Evolutionary conservation across 164 flowering plant genomes (phyloP).

Genomic region (Vitis amurensis): DNA sequence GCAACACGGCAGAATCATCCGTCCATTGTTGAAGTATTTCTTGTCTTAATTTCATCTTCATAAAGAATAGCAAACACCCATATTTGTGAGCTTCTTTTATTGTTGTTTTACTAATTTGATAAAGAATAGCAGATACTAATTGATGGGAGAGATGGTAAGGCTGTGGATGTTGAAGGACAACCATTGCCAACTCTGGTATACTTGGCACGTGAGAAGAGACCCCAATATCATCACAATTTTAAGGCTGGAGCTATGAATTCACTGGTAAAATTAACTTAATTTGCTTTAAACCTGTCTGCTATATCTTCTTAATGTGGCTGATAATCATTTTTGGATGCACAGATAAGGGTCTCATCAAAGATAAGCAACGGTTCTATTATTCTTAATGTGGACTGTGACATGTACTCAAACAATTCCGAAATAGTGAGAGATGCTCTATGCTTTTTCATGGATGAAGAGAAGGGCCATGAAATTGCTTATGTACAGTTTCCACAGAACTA

Average conservation of each 20-base stretch:
- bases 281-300: neutral
- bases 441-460: conserved; percentile 41
- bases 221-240: conserved; percentile 27
- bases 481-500: conserved; percentile 35
- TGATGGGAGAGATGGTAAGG: conserved; percentile 24
- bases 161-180: conserved; percentile 23
- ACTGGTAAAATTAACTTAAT: conserved; percentile 22
- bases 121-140: conserved; percentile 19
- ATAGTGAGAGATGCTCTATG: conserved; percentile 37
- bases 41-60: too few relatives aligned
- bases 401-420: conserved; percentile 39
- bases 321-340: too few relatives aligned
- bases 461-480: conserved; percentile 35
- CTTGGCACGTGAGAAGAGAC: conserved; percentile 20
- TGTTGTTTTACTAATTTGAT: neutral
- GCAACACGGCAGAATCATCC: conserved; percentile 23
- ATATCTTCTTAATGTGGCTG: too few relatives aligned
- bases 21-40: conserved; percentile 33
- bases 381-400: conserved; percentile 33
- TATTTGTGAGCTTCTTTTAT: too few relatives aligned
- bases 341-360: too few relatives aligned
- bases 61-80: too few relatives aligned
- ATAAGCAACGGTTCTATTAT: too few relatives aligned
- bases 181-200: conserved; percentile 28
- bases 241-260: conserved; percentile 41